Base-by-base conservation (phyloP, 1,139 yeast species). In the Pichia sp. region DNA sequence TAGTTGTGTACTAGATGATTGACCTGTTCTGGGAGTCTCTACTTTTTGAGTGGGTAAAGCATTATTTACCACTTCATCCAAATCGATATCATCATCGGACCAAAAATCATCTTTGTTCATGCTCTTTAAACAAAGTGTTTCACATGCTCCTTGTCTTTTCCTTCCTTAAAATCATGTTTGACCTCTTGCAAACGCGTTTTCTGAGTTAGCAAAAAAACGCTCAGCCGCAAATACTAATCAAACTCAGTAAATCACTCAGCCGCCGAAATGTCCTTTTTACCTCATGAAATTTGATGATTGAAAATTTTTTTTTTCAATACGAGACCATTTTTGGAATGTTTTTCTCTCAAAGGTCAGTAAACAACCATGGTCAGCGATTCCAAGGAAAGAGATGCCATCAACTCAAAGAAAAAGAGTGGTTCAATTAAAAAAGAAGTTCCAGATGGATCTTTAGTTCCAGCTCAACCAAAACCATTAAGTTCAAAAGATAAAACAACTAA, bases 401-500 rank as follows among this genome's bases (percentile, higher is more conserved):
- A 62, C 52, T 58, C 59, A 26, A 52, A 49, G 62, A 67, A 51
- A 48, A 34, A 34, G 11, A 9, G 11, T n/a, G 33, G 33, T 8
- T 51, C 51, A 5, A 34, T 43, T 27, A 55, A 51, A 54, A 66
- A 66, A 49, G 68, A 69, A 54, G 71, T 63, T 60, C 87, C 71
- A 62, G 77, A 52, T 28, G 88, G 86, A 2, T 79, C 87, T 8
- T 69, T 86, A 46, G 90, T 85, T 31, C 97, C 96, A 27, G 81
- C 77, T 44, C 90, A 86, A 54, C 97, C 97, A 36, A 69, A 79
- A 38, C 78, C 85, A n/a, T 73, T 87, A 48, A 77, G 77, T 41
- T 85, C 95, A 1, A 84, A 78, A 55, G 97, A 88, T 66, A 88
- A 87, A 62, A 73, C 71, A 49, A 82, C 95, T 27, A 79, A 85